Evolutionary conservation across 2,329 filamentous ascomycete species (phyloP).

Genomic region (Trichothecium roseum): DNA sequence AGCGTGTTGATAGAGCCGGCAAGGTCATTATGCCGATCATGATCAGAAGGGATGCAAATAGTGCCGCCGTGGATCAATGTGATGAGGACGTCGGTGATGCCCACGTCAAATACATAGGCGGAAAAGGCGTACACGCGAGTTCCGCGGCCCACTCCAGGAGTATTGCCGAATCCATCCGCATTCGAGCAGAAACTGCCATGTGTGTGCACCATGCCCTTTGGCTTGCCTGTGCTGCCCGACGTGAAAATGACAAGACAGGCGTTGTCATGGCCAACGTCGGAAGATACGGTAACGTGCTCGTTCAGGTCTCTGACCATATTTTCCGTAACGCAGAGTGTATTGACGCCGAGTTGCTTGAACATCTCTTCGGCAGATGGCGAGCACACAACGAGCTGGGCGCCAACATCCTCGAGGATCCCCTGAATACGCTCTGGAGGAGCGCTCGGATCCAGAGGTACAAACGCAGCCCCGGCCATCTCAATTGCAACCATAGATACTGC

Average conservation of each 20-base stretch:
- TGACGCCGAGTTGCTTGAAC: slow-evolving; percentile 23
- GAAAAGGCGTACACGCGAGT: slow-evolving; percentile 21
- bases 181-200: slow-evolving; percentile 10
- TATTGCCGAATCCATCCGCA: slow-evolving; percentile 9
- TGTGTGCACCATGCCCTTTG: slow-evolving; percentile 6
- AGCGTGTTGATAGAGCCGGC: slow-evolving; percentile 31
- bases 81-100: slow-evolving; percentile 12
- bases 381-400: slow-evolving; percentile 26
- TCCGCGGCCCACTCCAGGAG: slow-evolving; percentile 10
- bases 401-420: slow-evolving; percentile 31
- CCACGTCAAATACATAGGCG: slow-evolving; percentile 18
- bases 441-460: slow-evolving; percentile 33
- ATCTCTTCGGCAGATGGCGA: slow-evolving; percentile 26
- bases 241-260: slow-evolving; percentile 3
- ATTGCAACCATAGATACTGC: slow-evolving; percentile 32
- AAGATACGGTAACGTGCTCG: too few relatives aligned
- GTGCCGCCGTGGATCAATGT: slow-evolving; percentile 14
- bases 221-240: slow-evolving; percentile 3
- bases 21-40: slow-evolving; percentile 40
- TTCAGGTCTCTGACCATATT: too few relatives aligned
- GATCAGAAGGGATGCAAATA: slow-evolving; percentile 42
- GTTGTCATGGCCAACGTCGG: too few relatives aligned
- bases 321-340: slow-evolving; percentile 18
- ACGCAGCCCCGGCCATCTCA: slow-evolving; percentile 36
- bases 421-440: slow-evolving; percentile 32